Base-by-base conservation (phyloP, 768 basidiomycete genomes). In the Collybiopsis luxurians region DNA sequence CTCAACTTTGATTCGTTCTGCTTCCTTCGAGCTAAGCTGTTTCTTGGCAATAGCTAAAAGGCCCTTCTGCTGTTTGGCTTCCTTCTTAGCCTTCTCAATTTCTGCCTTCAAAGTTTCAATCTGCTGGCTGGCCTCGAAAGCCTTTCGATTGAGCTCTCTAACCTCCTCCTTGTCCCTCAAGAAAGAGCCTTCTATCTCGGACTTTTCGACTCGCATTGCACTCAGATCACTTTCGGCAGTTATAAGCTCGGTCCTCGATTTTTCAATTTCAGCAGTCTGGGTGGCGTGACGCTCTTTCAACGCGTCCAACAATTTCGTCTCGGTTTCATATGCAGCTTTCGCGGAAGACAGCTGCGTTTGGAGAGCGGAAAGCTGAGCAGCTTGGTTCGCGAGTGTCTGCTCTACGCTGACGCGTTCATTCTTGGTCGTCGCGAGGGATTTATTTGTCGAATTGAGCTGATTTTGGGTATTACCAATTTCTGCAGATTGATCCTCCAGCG, bases 1-100 rank as follows among this genome's bases (percentile, higher is more conserved):
- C 63, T 87, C 82, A 10, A 75, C 77, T 68, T 84, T 90, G 13
- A 79, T 82, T 55, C 81, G 83, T 64, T 92, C 90, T 0, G 80
- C 76, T 69, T 98, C 96, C 60, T 92, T 89, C 4, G 89, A 84
- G 24, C 81, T 82, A 26, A 98, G 75, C 74, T 98, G 97, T 70
- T 99, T 98, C 75, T 88, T 89, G 4, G 92, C 91, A 67, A 98
- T 96, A 4, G 95, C 95, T 23, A 96, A 79, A 60, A 96, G 78
- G 10, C 97, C 97, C 69, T 93, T 98, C 75, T 98, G 95, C 67
- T 97, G 93, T 69, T 96, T 89, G 1, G 91, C 93, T 51, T 98
- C 95, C 73, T 92, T 98, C 76, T 86, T 95, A 39, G 82, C 69
- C 74, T 90, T 95, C 70, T 98, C 97, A 21, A 94, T 75, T 59